Evolutionary conservation across 2,329 filamentous ascomycete genomes (phyloP), one percentile per base, ranked within the genome.

Genomic region (Botrytis fabae): DNA sequence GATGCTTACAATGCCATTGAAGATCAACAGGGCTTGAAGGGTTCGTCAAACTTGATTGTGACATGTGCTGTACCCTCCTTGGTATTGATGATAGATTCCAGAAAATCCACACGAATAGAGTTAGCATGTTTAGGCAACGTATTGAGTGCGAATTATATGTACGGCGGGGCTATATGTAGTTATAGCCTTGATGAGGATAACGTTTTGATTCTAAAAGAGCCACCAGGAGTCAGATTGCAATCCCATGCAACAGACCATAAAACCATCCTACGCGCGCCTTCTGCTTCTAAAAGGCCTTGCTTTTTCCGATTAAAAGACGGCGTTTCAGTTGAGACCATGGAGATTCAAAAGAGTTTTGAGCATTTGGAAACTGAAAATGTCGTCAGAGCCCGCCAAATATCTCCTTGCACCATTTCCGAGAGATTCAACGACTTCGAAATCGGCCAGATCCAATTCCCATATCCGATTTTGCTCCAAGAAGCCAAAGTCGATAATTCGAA

Each of bases 61-160:
- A 54, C 18, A n/a, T 70, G 59, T 51, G 69, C 69, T 22, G 59
- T 70, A 14, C 69, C 59, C 28, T 32, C 59, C n/a, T 42, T 57
- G 22, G 9, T 40, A 9, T 54, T 70, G 8, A 28, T 63, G 20
- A 14, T 61, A 44, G 69, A 42, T 0, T 54, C 44, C 3, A 61
- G 22, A 7, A 16, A 48, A 22, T 42, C 40, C 20, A 51, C 28
- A 18, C 25, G 16, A 8, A 22, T 70, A 40, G 42, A 63, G 25
- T 44, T 70, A 20, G n/a, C 57, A 51, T n/a, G 32, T 9, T 20
- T 61, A 8, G 8, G 22, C 42, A 70, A 16, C 4, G 28, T 14
- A 22, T 10, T 32, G 6, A 22, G 16, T 7, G 35, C 16, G 22
- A 4, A 10, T 6, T 6, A n/a, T 63, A 59, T 46, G 1, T 16